A percentile compares a stretch with the other conserved stretches of the same genome.
phyloP scores from a whole-genome alignment of 2,329 filamentous ascomycete genomes.

The Aspergillus candidus region DNA sequence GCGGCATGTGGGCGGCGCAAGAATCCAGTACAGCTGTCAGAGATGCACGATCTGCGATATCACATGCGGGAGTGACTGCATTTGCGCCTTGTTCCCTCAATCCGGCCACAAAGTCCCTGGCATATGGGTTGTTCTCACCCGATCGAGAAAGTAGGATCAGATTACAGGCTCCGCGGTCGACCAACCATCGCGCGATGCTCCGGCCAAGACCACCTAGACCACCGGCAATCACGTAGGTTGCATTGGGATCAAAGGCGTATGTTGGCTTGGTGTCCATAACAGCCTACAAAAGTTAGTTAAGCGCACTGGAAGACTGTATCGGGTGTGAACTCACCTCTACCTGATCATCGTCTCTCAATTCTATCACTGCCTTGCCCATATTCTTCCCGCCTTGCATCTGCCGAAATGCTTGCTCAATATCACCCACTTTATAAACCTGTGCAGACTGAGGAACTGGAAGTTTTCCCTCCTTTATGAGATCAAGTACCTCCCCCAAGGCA shows the following conservation, averaged over 20 bases:
- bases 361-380: slow-evolving; percentile 35
- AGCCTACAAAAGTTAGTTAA: slow-evolving; percentile 1
- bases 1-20: slow-evolving; percentile 1
- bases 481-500: slow-evolving; percentile 1
- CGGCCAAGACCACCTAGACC: slow-evolving; percentile 30
- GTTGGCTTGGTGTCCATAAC: slow-evolving; percentile 1
- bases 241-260: slow-evolving; percentile 5
- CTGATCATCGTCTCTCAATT: slow-evolving; percentile 3
- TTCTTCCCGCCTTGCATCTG: slow-evolving; percentile 31
- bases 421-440: slow-evolving; percentile 18
- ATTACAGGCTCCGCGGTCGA: slow-evolving; percentile 27
- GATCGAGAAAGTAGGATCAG: slow-evolving; percentile 23
- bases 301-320: neutral
- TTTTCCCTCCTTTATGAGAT: slow-evolving; percentile 8
- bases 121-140: neutral
- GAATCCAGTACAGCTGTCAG: neutral
- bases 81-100: neutral
- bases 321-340: slow-evolving; percentile 2
- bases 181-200: slow-evolving; percentile 27
- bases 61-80: slow-evolving; percentile 2
- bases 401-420: slow-evolving; percentile 24
- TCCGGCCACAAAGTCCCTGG: neutral
- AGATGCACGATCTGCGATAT: neutral
- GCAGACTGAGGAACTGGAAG: slow-evolving; percentile 27
- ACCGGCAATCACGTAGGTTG: slow-evolving; percentile 29